These are phyloP conservation scores for Elsinoe arachidis DNA, from an alignment of 2,329 filamentous ascomycete species.

Conservation along the genomic window DNA sequence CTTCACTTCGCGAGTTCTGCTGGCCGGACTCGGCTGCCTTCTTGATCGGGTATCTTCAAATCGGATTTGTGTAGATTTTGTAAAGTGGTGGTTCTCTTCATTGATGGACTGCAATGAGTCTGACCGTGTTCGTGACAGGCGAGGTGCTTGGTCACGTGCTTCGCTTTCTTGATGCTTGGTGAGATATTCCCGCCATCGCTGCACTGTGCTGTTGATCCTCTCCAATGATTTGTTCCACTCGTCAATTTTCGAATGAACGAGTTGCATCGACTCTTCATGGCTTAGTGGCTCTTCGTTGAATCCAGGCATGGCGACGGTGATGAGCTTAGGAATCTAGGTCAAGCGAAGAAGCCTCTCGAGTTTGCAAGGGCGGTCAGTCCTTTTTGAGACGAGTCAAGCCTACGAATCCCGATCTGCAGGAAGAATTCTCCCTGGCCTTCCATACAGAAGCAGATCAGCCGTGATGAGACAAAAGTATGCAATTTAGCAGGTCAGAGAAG, in stretches of 20 bases:
- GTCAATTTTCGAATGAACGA: background rate
- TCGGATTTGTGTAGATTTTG: background rate
- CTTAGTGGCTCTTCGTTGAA: background rate
- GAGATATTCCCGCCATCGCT: slow-evolving; percentile 4
- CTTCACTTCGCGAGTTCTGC: background rate
- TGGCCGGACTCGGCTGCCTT: background rate
- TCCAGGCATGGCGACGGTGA: background rate
- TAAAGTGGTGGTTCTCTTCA: background rate
- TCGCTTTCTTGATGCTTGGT: background rate
- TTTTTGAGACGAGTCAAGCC: background rate
- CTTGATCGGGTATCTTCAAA: background rate
- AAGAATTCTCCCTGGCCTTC: background rate
- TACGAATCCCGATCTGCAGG: background rate
- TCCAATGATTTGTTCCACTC: background rate
- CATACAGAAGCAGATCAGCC: background rate
- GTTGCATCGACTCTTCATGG: background rate
- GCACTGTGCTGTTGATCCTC: background rate
- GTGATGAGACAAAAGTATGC: background rate
- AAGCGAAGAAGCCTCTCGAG: background rate
- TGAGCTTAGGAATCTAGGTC: background rate
- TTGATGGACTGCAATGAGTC: slow-evolving; percentile 7
- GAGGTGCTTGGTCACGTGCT: background rate
- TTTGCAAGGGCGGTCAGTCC: background rate
- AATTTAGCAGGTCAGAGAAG: background rate
- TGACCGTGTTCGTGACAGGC: background rate